Evolutionary conservation across 2,329 filamentous ascomycete species (phyloP), one percentile per base, ranked within the genome.

Genomic region (Rutstroemia sp.): DNA sequence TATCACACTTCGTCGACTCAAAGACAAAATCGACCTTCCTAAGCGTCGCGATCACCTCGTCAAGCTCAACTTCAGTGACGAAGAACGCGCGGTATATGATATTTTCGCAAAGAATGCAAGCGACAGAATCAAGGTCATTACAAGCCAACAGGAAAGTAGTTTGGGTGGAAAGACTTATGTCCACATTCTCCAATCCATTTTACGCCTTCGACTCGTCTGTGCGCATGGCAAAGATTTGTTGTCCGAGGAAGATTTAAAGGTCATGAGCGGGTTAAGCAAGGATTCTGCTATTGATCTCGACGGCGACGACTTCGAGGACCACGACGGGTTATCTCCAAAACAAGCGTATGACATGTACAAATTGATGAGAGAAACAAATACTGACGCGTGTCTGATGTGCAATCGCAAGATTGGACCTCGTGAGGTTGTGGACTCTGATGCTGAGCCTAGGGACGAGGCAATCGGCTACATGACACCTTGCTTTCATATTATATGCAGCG

Each of bases 211-310:
- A 9, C 79, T 95, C 42, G 87, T 97, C 52, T 96, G 92, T 68
- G 94, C 92, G 1, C 92, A 96, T 69, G 94, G 94, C n/a, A 88
- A 87, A 62, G 92, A 97, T 59, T 80, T 99, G 7, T 79, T 99
- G 2, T 89, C 85, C 56, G 84, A 92, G 38, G 87, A 92, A 19
- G 92, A 97, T 65, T 75, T 95, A 47, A 84, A 87, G 62, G 78
- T 87, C 3, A 82, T 92, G 51, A 87, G 91, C 67, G 92, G 92
- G 23, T 80, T 90, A 71, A 90, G 85, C n/a, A 83, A 84, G 8
- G 86, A 90, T 41, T 90, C 90, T 61, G 89, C 94, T 2, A 95
- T 99, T 66, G 88, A 95, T 63, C 79, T 97, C 21, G 91, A 94
- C 59, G 90, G 90, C 49, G 87, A 92, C 44, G 79, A 79, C 5